Base-by-base conservation (phyloP, 2,329 filamentous ascomycete species). In the Penicillium vulpinum region DNA sequence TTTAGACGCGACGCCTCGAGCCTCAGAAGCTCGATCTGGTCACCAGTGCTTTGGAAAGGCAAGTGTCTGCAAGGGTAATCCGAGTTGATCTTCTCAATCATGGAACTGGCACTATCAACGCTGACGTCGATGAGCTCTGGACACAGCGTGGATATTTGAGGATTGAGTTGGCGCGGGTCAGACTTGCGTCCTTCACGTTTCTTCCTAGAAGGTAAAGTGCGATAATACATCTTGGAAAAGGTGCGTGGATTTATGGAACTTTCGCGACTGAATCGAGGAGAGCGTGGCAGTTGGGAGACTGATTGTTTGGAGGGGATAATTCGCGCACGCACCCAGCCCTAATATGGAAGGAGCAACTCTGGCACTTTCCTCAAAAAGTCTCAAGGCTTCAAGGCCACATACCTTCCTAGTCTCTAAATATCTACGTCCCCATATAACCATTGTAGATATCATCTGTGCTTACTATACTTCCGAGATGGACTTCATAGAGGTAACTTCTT, bases 1-100 rank as follows among this genome's bases (percentile, higher is more conserved):
- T 13, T 33, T 16, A 43, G 38, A 21, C 48, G 48, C n/a, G 26
- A 22, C 21, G 16, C 6, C 16, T 51, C 48, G 3, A 51, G 48
- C 28, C 38, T 31, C 28, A 43, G 9, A 33, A 51, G 28, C 16
- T 43, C 26, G 21, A 41, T 26, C 33, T 51, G 48, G 15, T 50
- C 48, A 9, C 18, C 2, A 7, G 21, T 3, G 7, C 8, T 50
- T 21, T 8, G 35, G 47, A 22, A 39, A 15, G 8, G 35, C 47
- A 50, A 16, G 26, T 50, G 35, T 22, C 47, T 29, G 15, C 18
- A 8, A 7, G n/a, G 5, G 22, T 40, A 24, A 10, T 50, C 22
- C 11, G 33, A 26, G n/a, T 50, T 26, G 9, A 50, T 22, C 8
- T n/a, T 18, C 11, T 15, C 35, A 13, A 39, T 39, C 24, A 50